These are phyloP conservation scores for Cryphonectria parasitica DNA, from an alignment of 2,329 filamentous ascomycete genomes.

Conservation along the genomic window DNA sequence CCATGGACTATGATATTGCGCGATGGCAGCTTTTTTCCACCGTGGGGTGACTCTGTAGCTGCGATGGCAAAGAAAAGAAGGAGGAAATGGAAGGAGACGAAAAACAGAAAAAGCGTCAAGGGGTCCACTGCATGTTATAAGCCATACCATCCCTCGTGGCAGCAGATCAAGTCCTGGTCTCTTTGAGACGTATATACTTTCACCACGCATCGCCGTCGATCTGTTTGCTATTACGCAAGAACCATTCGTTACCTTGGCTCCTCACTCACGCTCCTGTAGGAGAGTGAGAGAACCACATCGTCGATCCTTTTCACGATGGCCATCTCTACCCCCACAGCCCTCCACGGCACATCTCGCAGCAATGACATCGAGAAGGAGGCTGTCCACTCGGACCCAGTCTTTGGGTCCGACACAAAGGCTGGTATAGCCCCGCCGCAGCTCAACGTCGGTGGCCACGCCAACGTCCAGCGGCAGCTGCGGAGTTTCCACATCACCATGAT, in stretches of 20 bases:
- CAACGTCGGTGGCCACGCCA: slow-evolving; percentile 29
- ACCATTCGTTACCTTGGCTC: neutral
- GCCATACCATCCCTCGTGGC: neutral
- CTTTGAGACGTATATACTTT: neutral
- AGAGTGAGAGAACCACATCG: neutral
- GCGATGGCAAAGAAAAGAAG: neutral
- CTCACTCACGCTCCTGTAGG: neutral
- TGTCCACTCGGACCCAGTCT: slow-evolving; percentile 22
- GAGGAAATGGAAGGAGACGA: neutral
- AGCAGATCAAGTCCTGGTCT: neutral
- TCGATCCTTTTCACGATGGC: slow-evolving; percentile 15
- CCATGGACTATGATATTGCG: neutral
- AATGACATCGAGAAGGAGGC: slow-evolving; percentile 28
- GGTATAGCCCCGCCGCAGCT: slow-evolving; percentile 23
- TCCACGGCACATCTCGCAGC: neutral
- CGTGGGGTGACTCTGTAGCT: neutral
- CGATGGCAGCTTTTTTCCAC: neutral
- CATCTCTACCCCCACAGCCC: slow-evolving; percentile 4
- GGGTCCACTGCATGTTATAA: neutral
- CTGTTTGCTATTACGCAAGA: neutral
- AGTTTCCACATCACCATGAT: slow-evolving; percentile 31
- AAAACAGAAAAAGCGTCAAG: neutral
- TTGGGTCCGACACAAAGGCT: slow-evolving; percentile 27
- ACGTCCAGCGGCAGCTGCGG: slow-evolving; percentile 28
- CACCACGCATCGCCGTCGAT: neutral